Base-by-base conservation (phyloP, 1,284 basidiomycete genomes). In the Ganoderma meredithae region DNA sequence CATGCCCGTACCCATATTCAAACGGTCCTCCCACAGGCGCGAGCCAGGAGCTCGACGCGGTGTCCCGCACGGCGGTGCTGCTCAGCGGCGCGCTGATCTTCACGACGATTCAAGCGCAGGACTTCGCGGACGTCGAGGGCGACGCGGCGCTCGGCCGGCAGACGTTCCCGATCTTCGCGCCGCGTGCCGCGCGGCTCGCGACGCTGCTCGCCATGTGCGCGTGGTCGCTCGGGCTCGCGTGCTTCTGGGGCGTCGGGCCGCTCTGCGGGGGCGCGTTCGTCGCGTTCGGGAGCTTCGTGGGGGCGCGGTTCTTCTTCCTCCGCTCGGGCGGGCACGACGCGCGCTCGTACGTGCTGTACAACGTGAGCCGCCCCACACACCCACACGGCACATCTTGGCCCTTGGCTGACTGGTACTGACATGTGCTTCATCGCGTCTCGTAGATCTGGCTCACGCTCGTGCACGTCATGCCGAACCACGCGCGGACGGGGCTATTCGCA, bases 71-170 rank as follows among this genome's bases (percentile, higher is more conserved):
- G 27, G 27, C 27, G 27, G 27, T 31, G 27, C 27, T 31, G 27
- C 66, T 77, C 53, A 79, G 78, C 64, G 75, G 75, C 27, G 66
- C 72, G n/a, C 71, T 80, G 17, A 78, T 80, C 41, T 74, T 79
- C 59, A 80, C 80, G 27, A 31, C 27, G 27, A 31, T 31, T 3
- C 27, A 31, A 3, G 27, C 27, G 27, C 27, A 31, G 27, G 81
- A 82, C 64, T 82, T 81, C 68, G 73, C 77, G 33, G 81, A 82
- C 63, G 74, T 79, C 27, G 76, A 74, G 33, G 81, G 81, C 8
- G 81, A 82, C 65, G 68, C 61, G 22, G 65, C 72, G 12, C 65
- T 76, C 0, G 78, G 79, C 9, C 74, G 81, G 15, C 61, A 68
- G 25, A 82, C 81, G 0, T 73, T 82, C 41, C 80, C 81, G 0